A percentile compares a stretch with the other conserved stretches of the same genome.
These are phyloP conservation scores for Beauveria medogensis DNA, from an alignment of 2,329 filamentous ascomycete species.

Conservation along the genomic window DNA sequence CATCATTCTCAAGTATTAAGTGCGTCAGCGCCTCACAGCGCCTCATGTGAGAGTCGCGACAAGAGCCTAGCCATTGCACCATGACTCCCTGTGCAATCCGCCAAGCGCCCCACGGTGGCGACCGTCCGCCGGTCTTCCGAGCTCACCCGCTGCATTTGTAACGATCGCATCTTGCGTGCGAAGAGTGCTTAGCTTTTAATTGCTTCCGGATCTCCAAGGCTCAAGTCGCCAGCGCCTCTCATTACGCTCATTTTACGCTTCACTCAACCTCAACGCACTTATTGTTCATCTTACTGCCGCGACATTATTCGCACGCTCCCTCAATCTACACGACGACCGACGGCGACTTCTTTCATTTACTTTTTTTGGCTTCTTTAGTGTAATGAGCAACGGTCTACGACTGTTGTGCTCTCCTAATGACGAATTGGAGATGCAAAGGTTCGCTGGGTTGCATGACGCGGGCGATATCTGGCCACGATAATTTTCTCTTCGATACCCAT, in stretches of 20 bases:
- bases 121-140: not conserved
- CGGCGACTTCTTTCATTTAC: constrained; percentile 5
- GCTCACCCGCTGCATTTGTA: not conserved
- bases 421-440: constrained; percentile 2
- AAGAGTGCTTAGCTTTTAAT: not conserved
- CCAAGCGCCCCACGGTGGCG: constrained; percentile 4
- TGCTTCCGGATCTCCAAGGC: not conserved
- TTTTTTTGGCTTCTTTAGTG: not conserved
- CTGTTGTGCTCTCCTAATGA: constrained; percentile 1
- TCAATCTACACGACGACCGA: constrained; percentile 9
- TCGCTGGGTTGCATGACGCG: constrained; percentile 8
- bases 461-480: constrained; percentile 10
- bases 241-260: not conserved
- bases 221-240: not conserved
- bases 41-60: not conserved
- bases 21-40: not conserved
- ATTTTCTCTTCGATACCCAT: constrained; percentile 17
- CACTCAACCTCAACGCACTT: not conserved
- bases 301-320: not conserved
- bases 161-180: not conserved
- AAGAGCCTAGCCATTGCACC: not conserved
- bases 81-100: not conserved
- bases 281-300: not conserved
- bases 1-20: constrained; percentile 84
- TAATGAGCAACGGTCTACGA: not conserved